Base-by-base conservation (phyloP, 768 basidiomycete species). In the Xerocomus potaroensis region DNA sequence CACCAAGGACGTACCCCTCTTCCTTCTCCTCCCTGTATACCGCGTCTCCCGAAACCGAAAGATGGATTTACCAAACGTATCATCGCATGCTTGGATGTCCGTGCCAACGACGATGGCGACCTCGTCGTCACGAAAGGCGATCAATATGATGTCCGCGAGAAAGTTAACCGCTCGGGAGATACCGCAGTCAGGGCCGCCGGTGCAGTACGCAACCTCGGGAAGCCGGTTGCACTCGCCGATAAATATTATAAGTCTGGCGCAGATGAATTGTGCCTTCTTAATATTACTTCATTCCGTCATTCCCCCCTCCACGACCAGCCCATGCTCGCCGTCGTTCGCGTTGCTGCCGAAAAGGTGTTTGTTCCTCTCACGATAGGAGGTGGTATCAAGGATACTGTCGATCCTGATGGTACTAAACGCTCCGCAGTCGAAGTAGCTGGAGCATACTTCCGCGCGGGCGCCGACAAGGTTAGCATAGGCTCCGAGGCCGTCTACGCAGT, bases 121-220 rank as follows among this genome's bases (percentile, higher is more conserved):
- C 82, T 99, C 43, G 93, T 99, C 48, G 96, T 99, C 1, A 99
- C 96, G 34, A 99, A 99, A 71, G 96, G 96, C 47, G 96, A 99
- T 67, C 96, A 96, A 65, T 99, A 99, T 70, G 92, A 97, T 64
- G 94, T 97, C 15, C 89, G 94, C 44, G 94, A 97, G 68, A 91
- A 85, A 59, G 63, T 48, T 37, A 45, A 46, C 44, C 43, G 63
- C n/a, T 54, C 59, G 27, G 56, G 41, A 37, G n/a, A 59, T 9
- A 60, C 34, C 41, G 51, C 68, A 15, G 67, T 76, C 49, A 69
- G 69, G 21, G 68, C 78, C 1, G 84, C 80, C 7, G 88, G 89
- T 22, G 79, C 80, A 0, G 96, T 99, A 11, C 87, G 95, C 57
- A 98, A 99, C 67, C 84, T 99, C 40, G 96, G 96, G 42, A 98